A percentile compares a stretch with the other conserved stretches of the same genome.
Evolutionary conservation across 176 grass and related monocot species (phyloP).

Genomic region (Phragmites australis): DNA sequence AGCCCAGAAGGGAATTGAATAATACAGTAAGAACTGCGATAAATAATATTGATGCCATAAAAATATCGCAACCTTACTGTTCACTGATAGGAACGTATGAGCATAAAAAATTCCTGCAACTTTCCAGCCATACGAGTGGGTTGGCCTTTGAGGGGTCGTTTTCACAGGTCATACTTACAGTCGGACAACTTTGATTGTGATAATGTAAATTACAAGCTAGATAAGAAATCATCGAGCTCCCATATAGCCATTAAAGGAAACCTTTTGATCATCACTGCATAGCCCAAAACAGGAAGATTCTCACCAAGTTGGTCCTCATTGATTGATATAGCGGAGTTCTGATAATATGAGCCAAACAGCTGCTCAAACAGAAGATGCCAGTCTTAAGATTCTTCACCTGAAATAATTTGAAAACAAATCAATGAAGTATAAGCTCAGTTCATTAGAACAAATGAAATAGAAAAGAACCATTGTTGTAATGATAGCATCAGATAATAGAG

Average conservation of each 20-base stretch:
- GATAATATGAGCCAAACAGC: slow-evolving; percentile 25
- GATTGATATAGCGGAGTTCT: slow-evolving; percentile 36
- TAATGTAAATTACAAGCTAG: slow-evolving; percentile 57
- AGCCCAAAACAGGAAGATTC: slow-evolving; percentile 59
- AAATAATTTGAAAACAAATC: slow-evolving; percentile 35
- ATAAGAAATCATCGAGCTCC: slow-evolving; percentile 44
- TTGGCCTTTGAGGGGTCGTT: slow-evolving; percentile 62
- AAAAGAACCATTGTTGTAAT: neutral
- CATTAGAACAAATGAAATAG: slow-evolving; percentile 13
- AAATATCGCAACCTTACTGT: slow-evolving; percentile 34
- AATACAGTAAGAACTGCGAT: slow-evolving; percentile 23
- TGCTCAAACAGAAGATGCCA: slow-evolving; percentile 35
- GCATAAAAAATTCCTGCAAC: slow-evolving; percentile 39
- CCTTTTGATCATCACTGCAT: slow-evolving; percentile 40
- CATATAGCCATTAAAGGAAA: slow-evolving; percentile 43
- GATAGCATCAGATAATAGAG: neutral
- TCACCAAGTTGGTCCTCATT: slow-evolving; percentile 39
- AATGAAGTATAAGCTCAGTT: slow-evolving; percentile 14
- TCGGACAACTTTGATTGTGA: slow-evolving; percentile 45
- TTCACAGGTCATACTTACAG: slow-evolving; percentile 56
- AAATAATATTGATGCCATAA: slow-evolving; percentile 38
- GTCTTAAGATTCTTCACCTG: slow-evolving; percentile 44
- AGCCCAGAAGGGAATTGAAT: slow-evolving; percentile 47
- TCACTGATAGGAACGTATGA: slow-evolving; percentile 44
- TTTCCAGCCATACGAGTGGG: slow-evolving; percentile 46